Evolutionary conservation across 306 rosid genomes (phyloP).

Genomic region (Prunus salicina): DNA sequence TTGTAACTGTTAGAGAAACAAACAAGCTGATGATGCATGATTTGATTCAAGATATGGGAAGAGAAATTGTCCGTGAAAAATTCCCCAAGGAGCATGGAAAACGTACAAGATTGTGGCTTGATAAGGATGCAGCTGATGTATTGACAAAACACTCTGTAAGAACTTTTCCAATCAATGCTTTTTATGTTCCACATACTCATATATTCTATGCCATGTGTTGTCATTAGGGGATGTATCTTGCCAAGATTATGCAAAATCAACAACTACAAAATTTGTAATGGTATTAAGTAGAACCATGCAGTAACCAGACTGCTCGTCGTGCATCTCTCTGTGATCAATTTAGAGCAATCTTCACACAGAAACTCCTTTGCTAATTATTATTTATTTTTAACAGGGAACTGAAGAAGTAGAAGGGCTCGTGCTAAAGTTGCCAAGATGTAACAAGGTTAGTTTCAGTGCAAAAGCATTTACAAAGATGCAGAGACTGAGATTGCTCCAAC

Average conservation of each 20-base stretch:
- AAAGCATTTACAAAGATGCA: slow-evolving; percentile 31
- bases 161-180: neutral
- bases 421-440: neutral
- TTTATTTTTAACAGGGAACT: slow-evolving; percentile 1
- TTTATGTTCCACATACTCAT: neutral
- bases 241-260: too few species aligned
- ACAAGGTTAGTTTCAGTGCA: neutral
- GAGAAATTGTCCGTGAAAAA: slow-evolving; percentile 29
- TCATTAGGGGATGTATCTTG: too few species aligned
- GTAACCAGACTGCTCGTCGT: too few species aligned
- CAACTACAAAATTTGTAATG: too few species aligned
- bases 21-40: slow-evolving; percentile 9
- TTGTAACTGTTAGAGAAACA: neutral
- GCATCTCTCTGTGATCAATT: too few species aligned
- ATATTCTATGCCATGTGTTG: too few species aligned
- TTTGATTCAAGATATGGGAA: slow-evolving; percentile 40
- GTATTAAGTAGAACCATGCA: too few species aligned
- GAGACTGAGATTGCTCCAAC: slow-evolving; percentile 37
- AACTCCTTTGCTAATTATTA: too few species aligned
- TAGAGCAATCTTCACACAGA: too few species aligned
- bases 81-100: slow-evolving; percentile 14
- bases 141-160: neutral
- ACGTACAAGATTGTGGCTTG: slow-evolving; percentile 9
- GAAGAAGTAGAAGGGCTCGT: slow-evolving; percentile 4
- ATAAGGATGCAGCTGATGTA: neutral